Evolutionary conservation across 306 rosid species (phyloP).

Genomic region (Corylus avellana): DNA sequence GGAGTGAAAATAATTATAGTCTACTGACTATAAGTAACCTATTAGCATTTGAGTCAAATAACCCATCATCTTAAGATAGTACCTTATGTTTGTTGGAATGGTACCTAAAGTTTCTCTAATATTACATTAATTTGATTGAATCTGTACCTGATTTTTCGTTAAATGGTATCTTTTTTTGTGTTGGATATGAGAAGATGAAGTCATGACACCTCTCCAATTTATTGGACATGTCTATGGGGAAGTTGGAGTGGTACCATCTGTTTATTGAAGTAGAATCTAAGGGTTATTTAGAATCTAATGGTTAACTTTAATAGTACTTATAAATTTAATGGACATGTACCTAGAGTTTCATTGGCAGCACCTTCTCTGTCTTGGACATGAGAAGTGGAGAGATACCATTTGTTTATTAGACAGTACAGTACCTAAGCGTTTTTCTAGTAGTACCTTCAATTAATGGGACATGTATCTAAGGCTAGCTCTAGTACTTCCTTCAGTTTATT

Average conservation of each 20-base stretch:
- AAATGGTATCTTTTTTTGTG: neutral
- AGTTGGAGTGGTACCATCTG: too few relatives aligned
- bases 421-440: too few relatives aligned
- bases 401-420: too few relatives aligned
- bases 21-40: neutral
- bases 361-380: too few relatives aligned
- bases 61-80: neutral
- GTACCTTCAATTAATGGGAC: too few relatives aligned
- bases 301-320: neutral
- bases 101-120: neutral
- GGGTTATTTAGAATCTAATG: too few relatives aligned
- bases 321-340: neutral
- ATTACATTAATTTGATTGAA: neutral
- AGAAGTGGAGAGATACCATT: too few relatives aligned
- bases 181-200: neutral
- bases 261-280: too few relatives aligned
- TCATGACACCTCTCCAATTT: too few relatives aligned
- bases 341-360: neutral
- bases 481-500: too few relatives aligned
- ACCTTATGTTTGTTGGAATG: neutral
- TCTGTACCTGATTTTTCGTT: neutral
- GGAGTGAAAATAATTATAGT: neutral
- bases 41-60: neutral
- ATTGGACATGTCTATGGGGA: too few relatives aligned
- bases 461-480: too few relatives aligned